Conservation (phyloP, 2,329 filamentous ascomycete species). For the Exophiala xenobiotica region DNA sequence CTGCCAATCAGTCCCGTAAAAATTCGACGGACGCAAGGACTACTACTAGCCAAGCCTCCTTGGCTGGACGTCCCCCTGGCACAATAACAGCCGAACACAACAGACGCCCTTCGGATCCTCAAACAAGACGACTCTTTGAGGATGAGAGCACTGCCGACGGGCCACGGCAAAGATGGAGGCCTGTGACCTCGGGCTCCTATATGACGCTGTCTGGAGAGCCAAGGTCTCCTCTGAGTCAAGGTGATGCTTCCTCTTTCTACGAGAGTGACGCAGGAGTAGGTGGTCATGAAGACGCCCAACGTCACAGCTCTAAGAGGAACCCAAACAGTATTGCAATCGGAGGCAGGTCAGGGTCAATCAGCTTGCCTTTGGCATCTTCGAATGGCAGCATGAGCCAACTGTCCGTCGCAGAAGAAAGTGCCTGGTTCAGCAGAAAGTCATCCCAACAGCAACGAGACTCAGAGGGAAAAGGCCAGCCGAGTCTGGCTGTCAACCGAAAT, state of each 20-base stretch:
- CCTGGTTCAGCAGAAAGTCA: slow-evolving; percentile 18
- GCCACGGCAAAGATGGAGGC: slow-evolving; percentile 9
- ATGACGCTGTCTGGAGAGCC: background rate
- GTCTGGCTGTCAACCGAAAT: slow-evolving; percentile 1
- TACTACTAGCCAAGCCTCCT: background rate
- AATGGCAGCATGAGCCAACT: slow-evolving; percentile 6
- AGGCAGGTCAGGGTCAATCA: slow-evolving; percentile 26
- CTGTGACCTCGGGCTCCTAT: slow-evolving; percentile 2
- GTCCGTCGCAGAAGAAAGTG: slow-evolving; percentile 14
- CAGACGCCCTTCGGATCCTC: slow-evolving; percentile 27
- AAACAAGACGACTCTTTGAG: slow-evolving; percentile 27
- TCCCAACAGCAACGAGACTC: slow-evolving; percentile 8
- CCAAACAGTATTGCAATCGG: slow-evolving; percentile 29
- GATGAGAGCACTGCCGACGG: background rate
- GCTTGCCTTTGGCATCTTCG: slow-evolving; percentile 14
- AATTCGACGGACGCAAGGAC: slow-evolving; percentile 6
- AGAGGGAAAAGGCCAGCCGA: background rate
- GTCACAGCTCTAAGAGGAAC: slow-evolving; percentile 9
- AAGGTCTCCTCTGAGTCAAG: background rate
- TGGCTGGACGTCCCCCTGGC: slow-evolving; percentile 1
- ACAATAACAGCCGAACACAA: slow-evolving; percentile 23
- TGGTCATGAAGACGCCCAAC: background rate
- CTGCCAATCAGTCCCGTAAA: background rate
- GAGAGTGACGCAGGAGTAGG: slow-evolving; percentile 20
- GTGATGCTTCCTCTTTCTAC: slow-evolving; percentile 27